These are phyloP conservation scores for Talaromyces rugulosus DNA, from an alignment of 2,329 filamentous ascomycete species.

Conservation along the genomic window DNA sequence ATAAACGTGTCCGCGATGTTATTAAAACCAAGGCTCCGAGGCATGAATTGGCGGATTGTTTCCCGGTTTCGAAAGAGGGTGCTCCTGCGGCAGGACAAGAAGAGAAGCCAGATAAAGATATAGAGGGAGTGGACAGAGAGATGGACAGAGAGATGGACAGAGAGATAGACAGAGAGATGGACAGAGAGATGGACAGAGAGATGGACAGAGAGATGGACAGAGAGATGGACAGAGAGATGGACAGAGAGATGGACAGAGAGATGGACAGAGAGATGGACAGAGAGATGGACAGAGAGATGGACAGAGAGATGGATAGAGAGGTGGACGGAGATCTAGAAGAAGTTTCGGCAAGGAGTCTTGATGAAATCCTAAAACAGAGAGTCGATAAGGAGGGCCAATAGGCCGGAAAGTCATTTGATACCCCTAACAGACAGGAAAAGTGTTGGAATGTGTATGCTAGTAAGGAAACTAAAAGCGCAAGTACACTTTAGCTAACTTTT, in stretches of 20 bases:
- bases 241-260: background rate
- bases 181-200: background rate
- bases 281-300: background rate
- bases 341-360: conserved; percentile 3
- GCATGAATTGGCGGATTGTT: conserved; percentile 6
- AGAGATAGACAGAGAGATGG: background rate
- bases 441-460: background rate
- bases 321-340: background rate
- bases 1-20: conserved; percentile 5
- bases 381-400: background rate
- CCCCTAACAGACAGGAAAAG: background rate
- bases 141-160: background rate
- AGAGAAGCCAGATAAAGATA: background rate
- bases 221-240: background rate
- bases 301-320: background rate
- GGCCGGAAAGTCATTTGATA: background rate
- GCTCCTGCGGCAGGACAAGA: background rate
- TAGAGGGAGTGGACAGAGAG: background rate
- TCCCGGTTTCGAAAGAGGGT: background rate
- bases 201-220: background rate
- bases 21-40: conserved; percentile 3
- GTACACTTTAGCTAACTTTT: no score
- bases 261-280: background rate
- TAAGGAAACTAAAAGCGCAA: no score
- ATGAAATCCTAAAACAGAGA: conserved; percentile 1